Conservation (phyloP, 2,329 filamentous ascomycete species). For the Lachnellula occidentalis region DNA sequence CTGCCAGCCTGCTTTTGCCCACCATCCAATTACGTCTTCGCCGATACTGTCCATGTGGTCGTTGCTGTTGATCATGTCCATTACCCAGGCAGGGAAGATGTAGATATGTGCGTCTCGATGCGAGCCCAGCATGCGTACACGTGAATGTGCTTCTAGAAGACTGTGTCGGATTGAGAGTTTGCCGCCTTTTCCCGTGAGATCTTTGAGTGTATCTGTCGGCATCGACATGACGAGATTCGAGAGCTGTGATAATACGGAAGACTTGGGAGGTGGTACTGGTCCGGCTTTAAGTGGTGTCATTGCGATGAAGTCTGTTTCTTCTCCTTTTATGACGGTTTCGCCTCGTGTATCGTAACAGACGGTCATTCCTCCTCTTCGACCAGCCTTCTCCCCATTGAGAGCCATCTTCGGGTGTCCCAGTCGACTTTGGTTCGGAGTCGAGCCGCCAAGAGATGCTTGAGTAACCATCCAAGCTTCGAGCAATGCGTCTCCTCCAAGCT, state of each 20-base stretch:
- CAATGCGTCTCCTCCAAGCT: conserved; percentile 75
- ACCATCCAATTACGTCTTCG: conserved; percentile 90
- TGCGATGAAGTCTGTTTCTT: conserved; percentile 89
- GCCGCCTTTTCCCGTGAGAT: conserved; percentile 71
- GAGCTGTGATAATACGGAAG: conserved; percentile 61
- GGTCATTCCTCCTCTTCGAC: conserved; percentile 71
- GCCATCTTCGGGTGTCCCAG: conserved; percentile 40
- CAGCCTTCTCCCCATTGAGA: conserved; percentile 48
- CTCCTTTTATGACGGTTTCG: conserved; percentile 73
- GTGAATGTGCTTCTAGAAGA: conserved; percentile 68
- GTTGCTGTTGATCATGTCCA: conserved; percentile 76
- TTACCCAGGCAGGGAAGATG: conserved; percentile 85
- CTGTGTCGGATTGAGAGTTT: conserved; percentile 69
- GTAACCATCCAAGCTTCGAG: conserved; percentile 90
- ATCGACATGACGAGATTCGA: conserved; percentile 81
- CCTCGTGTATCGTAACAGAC: conserved; percentile 89
- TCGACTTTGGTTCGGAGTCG: conserved; percentile 45
- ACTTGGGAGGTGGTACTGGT: conserved; percentile 52
- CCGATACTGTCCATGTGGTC: conserved; percentile 80
- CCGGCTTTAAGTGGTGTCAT: conserved; percentile 61
- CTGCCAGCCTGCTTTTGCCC: conserved; percentile 94
- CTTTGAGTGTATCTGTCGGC: conserved; percentile 83
- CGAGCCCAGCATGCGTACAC: conserved; percentile 73
- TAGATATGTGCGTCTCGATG: conserved; percentile 93
- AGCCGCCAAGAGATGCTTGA: conserved; percentile 62